Base-by-base conservation (phyloP, 495 filamentous ascomycete species). In the Viridothelium virens region DNA sequence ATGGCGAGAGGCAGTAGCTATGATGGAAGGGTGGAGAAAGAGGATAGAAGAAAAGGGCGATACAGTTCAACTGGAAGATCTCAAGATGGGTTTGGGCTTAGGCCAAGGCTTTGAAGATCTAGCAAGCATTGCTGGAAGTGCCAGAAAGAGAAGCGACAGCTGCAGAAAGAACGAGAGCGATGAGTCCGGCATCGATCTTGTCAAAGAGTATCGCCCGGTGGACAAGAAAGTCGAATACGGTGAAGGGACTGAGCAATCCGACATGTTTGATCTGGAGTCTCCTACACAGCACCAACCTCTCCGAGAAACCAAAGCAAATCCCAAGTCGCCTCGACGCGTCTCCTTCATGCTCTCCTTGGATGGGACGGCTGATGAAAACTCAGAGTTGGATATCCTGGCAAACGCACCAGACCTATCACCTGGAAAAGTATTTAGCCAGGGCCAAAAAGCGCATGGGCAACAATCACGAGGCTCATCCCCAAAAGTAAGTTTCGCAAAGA, bases 11-110 rank as follows among this genome's bases (percentile, higher is more conserved):
- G 89, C 93, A 1, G 85, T 97, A 2, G 82, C 84, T 38, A 83
- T 97, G 81, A 96, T 98, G 83, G 91, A 96, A 62, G 86, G 89
- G 37, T 97, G 95, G 94, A 87, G 92, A 66, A 87, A 86, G 73
- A 83, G 91, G 25, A 91, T 96, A 81, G 83, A 84, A 2, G 84
- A 86, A 63, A 89, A 86, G 65, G 92, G 92, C 14, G 86, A 88
- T 68, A 87, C 90, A 0, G 84, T 96, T 41, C 87, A 91, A 69
- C 80, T 92, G 36, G 91, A 96, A 37, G 92, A 96, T 73, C 74
- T 96, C 63, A 88, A 85, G 76, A 86, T 85, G 79, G 88, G 90
- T 0, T 79, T 96, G 74, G 72, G 74, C 1, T 63, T 76, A 11
- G 68, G 70, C 25, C 62, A 56, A 37, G 70, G 71, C 1, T 38